A percentile compares a stretch with the other conserved stretches of the same genome.
Conservation (phyloP, 2,329 filamentous ascomycete species). For the Capronia americana region DNA sequence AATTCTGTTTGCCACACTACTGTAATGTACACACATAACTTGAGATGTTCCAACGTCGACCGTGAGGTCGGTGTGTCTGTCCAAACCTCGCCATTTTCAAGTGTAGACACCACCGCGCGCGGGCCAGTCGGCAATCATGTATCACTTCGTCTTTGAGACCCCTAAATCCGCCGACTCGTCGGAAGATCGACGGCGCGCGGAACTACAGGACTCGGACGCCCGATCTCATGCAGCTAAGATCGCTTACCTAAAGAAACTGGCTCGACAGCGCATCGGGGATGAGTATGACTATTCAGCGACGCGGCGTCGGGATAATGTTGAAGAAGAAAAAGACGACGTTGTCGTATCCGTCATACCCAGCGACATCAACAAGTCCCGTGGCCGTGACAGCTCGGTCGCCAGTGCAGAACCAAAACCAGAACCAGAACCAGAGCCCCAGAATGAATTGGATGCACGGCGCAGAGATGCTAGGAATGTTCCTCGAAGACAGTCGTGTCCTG, state of each 20-base stretch:
- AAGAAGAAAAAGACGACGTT: no score
- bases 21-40: neutral
- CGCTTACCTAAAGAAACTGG: conserved; percentile 10
- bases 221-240: conserved; percentile 14
- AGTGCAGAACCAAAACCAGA: no score
- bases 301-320: neutral
- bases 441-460: no score
- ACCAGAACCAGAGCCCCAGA: no score
- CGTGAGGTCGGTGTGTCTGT: neutral
- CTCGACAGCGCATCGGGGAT: neutral
- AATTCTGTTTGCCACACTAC: no score
- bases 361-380: no score
- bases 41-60: neutral
- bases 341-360: no score
- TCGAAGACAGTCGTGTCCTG: neutral
- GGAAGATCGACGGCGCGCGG: conserved; percentile 8
- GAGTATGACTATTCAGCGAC: neutral
- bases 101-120: neutral
- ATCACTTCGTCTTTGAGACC: conserved; percentile 6
- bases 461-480: no score
- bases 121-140: neutral
- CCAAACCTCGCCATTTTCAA: no score
- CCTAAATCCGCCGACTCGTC: conserved; percentile 1
- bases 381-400: no score
- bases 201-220: conserved; percentile 4